Evolutionary conservation across 768 basidiomycete species (phyloP).

Genomic region (Xerocomellus dryophilus): DNA sequence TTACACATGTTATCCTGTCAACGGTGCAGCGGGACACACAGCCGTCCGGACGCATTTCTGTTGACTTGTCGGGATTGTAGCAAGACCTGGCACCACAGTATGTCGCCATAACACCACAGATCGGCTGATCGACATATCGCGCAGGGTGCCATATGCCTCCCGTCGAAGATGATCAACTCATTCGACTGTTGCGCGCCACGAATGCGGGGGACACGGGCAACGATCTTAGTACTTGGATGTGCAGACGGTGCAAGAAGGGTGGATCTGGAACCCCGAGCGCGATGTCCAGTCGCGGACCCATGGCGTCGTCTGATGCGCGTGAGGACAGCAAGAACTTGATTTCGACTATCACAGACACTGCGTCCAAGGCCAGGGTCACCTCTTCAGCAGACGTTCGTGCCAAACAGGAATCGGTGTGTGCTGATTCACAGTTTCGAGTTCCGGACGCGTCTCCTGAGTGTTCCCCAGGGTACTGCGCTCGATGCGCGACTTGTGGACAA

Average conservation of each 20-base stretch:
- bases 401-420: slow-evolving; percentile 12
- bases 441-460: slow-evolving; percentile 1
- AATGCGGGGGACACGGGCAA: slow-evolving; percentile 25
- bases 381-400: neutral
- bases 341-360: neutral
- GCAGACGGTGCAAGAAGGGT: slow-evolving; percentile 31
- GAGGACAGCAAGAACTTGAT: neutral
- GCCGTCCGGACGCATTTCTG: slow-evolving; percentile 30
- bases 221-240: slow-evolving; percentile 26
- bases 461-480: neutral
- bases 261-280: neutral
- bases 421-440: neutral
- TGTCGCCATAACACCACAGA: neutral
- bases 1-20: slow-evolving; percentile 12
- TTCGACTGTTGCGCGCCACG: slow-evolving; percentile 23
- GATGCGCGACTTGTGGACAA: neutral
- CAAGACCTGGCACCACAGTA: slow-evolving; percentile 36
- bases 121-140: neutral
- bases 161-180: slow-evolving; percentile 25
- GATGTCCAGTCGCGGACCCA: slow-evolving; percentile 5
- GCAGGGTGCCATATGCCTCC: slow-evolving; percentile 35
- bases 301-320: slow-evolving; percentile 5
- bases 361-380: neutral
- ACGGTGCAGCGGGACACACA: slow-evolving; percentile 27
- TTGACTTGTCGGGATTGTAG: slow-evolving; percentile 33